Evolutionary conservation across 495 filamentous ascomycete genomes (phyloP).

Genomic region (Penicillium bovifimosum): DNA sequence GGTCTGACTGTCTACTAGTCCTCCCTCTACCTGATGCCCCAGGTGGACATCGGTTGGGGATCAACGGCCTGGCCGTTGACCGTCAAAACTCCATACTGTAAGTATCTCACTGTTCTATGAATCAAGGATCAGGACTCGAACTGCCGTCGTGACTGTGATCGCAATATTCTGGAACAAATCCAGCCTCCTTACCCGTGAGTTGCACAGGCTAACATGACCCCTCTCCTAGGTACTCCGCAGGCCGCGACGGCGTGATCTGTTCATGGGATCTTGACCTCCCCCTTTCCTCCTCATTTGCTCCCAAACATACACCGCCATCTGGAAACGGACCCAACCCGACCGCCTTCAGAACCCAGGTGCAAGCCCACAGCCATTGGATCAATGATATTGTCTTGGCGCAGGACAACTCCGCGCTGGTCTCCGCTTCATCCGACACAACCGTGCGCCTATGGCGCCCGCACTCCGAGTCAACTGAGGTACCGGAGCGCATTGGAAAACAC

Average conservation of each 20-base stretch:
- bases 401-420: slow-evolving; percentile 78
- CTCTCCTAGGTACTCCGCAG: slow-evolving; percentile 77
- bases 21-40: slow-evolving; percentile 88
- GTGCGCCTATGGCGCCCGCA: slow-evolving; percentile 94
- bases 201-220: slow-evolving; percentile 21
- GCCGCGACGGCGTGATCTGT: slow-evolving; percentile 91
- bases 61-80: slow-evolving; percentile 90
- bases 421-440: slow-evolving; percentile 90
- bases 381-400: slow-evolving; percentile 90
- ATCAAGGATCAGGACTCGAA: not conserved
- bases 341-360: slow-evolving; percentile 82
- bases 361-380: slow-evolving; percentile 98
- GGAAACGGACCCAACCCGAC: slow-evolving; percentile 40
- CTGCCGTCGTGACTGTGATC: not conserved
- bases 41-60: slow-evolving; percentile 85
- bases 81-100: slow-evolving; percentile 80
- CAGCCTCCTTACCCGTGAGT: slow-evolving; percentile 6
- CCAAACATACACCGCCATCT: slow-evolving; percentile 29
- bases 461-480: slow-evolving; percentile 57
- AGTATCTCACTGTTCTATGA: slow-evolving; percentile 24
- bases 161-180: not conserved
- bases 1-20: slow-evolving; percentile 50
- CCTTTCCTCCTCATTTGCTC: slow-evolving; percentile 29
- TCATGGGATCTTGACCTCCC: slow-evolving; percentile 80
- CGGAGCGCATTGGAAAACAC: slow-evolving; percentile 85